Conservation (phyloP, 2,329 filamentous ascomycete species). For the Colletotrichum sp. region DNA sequence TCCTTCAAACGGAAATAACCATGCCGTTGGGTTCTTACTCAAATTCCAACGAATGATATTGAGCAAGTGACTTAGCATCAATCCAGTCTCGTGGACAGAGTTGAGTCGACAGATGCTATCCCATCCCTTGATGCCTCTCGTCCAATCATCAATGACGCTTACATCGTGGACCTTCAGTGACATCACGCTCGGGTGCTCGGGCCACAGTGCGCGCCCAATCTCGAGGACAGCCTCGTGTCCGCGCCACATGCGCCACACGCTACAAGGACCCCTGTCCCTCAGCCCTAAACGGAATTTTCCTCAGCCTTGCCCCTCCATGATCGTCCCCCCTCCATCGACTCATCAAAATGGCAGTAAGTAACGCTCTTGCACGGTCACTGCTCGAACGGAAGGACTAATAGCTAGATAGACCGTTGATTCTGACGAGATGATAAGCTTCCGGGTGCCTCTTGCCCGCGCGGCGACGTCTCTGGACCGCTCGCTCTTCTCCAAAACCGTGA, state of each 20-base stretch:
- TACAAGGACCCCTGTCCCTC: neutral
- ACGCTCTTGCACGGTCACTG: neutral
- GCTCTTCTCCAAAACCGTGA: constrained; percentile 80
- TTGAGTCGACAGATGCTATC: neutral
- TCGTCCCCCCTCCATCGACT: constrained; percentile 8
- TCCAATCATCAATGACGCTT: constrained; percentile 21
- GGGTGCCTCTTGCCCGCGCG: constrained; percentile 80
- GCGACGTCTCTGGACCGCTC: constrained; percentile 82
- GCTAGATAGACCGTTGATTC: neutral
- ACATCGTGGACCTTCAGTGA: constrained; percentile 5
- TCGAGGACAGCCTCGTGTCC: neutral
- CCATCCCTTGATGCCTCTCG: neutral
- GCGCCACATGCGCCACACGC: neutral
- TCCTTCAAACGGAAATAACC: neutral
- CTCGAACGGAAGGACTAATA: neutral
- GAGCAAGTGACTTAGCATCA: neutral
- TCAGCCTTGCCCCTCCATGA: constrained; percentile 31
- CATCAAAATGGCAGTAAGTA: constrained; percentile 20
- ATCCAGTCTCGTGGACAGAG: neutral
- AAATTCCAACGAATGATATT: neutral
- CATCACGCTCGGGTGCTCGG: neutral
- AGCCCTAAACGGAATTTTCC: constrained; percentile 24
- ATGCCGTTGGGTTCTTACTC: neutral
- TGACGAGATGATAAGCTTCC: constrained; percentile 66
- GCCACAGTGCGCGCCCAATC: neutral